Evolutionary conservation across 2,329 filamentous ascomycete genomes (phyloP), one percentile per base, ranked within the genome.

Genomic region (Aspergillus sp.): DNA sequence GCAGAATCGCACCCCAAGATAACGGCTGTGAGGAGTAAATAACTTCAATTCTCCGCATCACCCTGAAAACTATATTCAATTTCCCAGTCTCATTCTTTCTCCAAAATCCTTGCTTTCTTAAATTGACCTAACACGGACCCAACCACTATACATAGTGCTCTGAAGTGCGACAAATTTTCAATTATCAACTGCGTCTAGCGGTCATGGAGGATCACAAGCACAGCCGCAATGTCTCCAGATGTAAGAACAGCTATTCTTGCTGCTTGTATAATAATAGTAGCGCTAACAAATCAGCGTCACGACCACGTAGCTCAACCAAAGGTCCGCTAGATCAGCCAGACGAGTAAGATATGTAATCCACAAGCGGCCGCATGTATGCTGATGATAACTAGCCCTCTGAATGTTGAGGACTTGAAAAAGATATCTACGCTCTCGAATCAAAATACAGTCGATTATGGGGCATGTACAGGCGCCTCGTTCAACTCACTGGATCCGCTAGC

Each of bases 271-370:
- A 37, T 23, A 14, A 41, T 31, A 31, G 24, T 23, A 14, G 39
- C 48, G 46, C 60, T 69, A 49, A 68, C 62, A 33, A 41, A 33
- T 44, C 63, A 77, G 75, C 75, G 65, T 72, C 71, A 43, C 70
- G 75, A 50, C 75, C 74, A 60, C 74, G 75, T 64, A 74, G 74
- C 63, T 73, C 88, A 45, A 95, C 91, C 4, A 90, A 87, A 73
- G 91, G 90, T 1, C 91, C 91, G 4, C 79, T 96, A 19, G 91
- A 95, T 67, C 77, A 80, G 55, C 63, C 68, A 61, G 85, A 88
- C 62, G 89, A 93, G 89, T 93, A 81, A 75, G 86, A 73, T 21
- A 41, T 45, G 11, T 43, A n/a, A 47, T 40, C 27, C 27, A 23
- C 23, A 52, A 11, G n/a, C 15, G 33, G 24, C 45, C 11, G 23